These are phyloP conservation scores for Chytriomyces hyalinus DNA, from an alignment of 192 early-diverging fungal species.

Conservation along the genomic window DNA sequence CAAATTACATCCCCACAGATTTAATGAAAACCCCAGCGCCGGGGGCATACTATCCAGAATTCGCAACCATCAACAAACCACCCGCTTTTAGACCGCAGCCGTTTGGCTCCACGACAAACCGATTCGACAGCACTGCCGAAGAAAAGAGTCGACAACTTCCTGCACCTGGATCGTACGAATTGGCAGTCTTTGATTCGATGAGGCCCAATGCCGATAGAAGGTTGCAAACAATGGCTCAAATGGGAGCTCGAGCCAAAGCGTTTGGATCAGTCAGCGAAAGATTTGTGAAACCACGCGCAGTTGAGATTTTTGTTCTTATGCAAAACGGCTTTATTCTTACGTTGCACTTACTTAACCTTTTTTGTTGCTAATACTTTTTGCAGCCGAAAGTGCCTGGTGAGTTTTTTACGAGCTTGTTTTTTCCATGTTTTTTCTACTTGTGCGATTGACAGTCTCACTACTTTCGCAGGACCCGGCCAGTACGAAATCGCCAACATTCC, in stretches of 20 bases:
- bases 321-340: not conserved
- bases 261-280: slow-evolving; percentile 52
- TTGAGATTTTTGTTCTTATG: not conserved
- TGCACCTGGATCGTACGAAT: slow-evolving; percentile 54
- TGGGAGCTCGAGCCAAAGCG: slow-evolving; percentile 33
- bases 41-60: slow-evolving; percentile 57
- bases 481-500: slow-evolving; percentile 33
- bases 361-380: not conserved
- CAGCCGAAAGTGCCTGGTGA: slow-evolving; percentile 47
- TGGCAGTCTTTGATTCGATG: slow-evolving; percentile 37
- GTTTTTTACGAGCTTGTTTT: not conserved
- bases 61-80: slow-evolving; percentile 43
- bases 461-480: slow-evolving; percentile 25
- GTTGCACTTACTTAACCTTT: not conserved
- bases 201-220: not conserved
- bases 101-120: slow-evolving; percentile 53
- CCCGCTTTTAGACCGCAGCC: slow-evolving; percentile 47
- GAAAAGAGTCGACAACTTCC: slow-evolving; percentile 28
- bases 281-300: slow-evolving; percentile 36
- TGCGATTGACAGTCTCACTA: not conserved
- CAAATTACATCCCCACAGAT: slow-evolving; percentile 38
- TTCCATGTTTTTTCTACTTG: not conserved
- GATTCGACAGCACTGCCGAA: slow-evolving; percentile 44
- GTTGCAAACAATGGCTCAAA: slow-evolving; percentile 31
- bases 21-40: slow-evolving; percentile 55